A percentile compares a stretch with the other conserved stretches of the same genome.
Evolutionary conservation across 2,329 filamentous ascomycete species (phyloP).

Genomic region (Furcasterigmium sp.): DNA sequence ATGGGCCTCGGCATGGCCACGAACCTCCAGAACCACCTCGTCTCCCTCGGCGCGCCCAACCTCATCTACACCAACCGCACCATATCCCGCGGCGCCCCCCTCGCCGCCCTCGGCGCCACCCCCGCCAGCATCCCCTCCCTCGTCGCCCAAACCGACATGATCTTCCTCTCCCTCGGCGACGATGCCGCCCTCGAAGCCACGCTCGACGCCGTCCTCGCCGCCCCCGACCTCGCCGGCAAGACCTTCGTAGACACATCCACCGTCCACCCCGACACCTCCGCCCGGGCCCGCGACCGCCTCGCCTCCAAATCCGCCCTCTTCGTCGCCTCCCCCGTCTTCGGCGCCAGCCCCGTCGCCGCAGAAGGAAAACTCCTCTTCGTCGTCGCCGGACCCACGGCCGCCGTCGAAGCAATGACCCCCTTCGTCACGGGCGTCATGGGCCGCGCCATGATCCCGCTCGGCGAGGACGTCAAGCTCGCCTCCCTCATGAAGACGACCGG

Average conservation of each 20-base stretch:
- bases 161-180: slow-evolving; percentile 36
- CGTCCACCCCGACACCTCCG: slow-evolving; percentile 38
- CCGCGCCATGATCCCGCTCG: slow-evolving; percentile 34
- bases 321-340: slow-evolving; percentile 43
- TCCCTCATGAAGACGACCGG: slow-evolving; percentile 43
- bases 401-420: slow-evolving; percentile 28
- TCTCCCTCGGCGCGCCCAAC: slow-evolving; percentile 9
- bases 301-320: slow-evolving; percentile 24
- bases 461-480: slow-evolving; percentile 34
- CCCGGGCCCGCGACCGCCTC: slow-evolving; percentile 20
- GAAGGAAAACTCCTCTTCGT: slow-evolving; percentile 40
- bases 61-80: slow-evolving; percentile 41
- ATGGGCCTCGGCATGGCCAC: slow-evolving; percentile 46
- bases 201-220: slow-evolving; percentile 22
- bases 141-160: slow-evolving; percentile 21
- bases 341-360: slow-evolving; percentile 41
- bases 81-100: slow-evolving; percentile 32
- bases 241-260: slow-evolving; percentile 44
- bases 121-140: slow-evolving; percentile 18
- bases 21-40: slow-evolving; percentile 40
- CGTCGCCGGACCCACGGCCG: slow-evolving; percentile 31
- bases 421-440: slow-evolving; percentile 35
- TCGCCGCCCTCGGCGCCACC: slow-evolving; percentile 21
- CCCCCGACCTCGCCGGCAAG: slow-evolving; percentile 25
- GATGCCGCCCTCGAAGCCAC: slow-evolving; percentile 31